Conservation (phyloP, 495 filamentous ascomycete species). For the Sphaerosporella brunnea region DNA sequence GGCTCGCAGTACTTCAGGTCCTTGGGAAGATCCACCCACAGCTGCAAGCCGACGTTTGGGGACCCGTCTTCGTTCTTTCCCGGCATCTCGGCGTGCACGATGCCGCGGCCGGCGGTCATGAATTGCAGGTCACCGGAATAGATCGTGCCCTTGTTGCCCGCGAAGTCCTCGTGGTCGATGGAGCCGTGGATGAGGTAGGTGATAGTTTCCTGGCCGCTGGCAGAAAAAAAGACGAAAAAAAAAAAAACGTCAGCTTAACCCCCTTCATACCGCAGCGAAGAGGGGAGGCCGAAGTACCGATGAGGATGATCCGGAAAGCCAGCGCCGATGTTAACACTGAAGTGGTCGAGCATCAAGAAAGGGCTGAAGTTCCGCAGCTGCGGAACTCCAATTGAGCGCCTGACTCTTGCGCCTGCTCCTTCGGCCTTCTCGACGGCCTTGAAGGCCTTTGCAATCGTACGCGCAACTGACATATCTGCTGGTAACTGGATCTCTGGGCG, state of each 20-base stretch:
- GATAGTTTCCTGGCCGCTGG: conserved; percentile 57
- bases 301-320: conserved; percentile 82
- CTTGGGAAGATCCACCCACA: conserved; percentile 84
- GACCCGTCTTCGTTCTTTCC: conserved; percentile 56
- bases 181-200: conserved; percentile 73
- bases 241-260: too few relatives aligned
- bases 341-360: conserved; percentile 97
- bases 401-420: conserved; percentile 73
- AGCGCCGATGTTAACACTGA: conserved; percentile 58
- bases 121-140: conserved; percentile 78
- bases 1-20: conserved; percentile 76
- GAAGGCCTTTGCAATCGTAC: conserved; percentile 64
- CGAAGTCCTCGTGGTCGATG: conserved; percentile 92
- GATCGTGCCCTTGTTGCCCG: conserved; percentile 74
- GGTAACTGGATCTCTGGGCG: too few relatives aligned
- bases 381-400: conserved; percentile 72
- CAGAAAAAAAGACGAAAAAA: too few relatives aligned
- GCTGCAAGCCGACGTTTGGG: conserved; percentile 71
- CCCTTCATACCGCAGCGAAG: too few relatives aligned
- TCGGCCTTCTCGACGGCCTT: conserved; percentile 74
- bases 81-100: conserved; percentile 96
- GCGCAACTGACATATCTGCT: conserved; percentile 42
- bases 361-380: conserved; percentile 74
- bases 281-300: conserved; percentile 29
- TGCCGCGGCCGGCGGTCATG: conserved; percentile 82